Evolutionary conservation across 805 yeast species (phyloP).

Genomic region (Starmera pachycereana): DNA sequence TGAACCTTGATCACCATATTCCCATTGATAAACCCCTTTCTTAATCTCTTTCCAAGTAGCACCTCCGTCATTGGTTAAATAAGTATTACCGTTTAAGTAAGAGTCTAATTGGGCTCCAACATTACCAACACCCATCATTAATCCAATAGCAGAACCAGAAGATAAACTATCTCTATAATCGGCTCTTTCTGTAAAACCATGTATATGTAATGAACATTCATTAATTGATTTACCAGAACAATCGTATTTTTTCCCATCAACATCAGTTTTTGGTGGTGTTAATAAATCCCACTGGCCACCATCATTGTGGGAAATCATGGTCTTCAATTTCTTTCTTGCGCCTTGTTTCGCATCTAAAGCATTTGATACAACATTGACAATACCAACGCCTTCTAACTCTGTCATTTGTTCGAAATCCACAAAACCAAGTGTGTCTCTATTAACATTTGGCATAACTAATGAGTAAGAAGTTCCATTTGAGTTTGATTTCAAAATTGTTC

Average conservation of each 20-base stretch:
- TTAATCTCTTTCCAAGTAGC: constrained; percentile 72
- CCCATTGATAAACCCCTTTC: constrained; percentile 82
- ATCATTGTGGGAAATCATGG: constrained; percentile 78
- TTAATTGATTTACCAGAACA: constrained; percentile 43
- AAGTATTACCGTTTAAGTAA: constrained; percentile 51
- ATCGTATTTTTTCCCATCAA: constrained; percentile 42
- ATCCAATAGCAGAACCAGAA: constrained; percentile 82
- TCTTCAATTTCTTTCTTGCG: constrained; percentile 46
- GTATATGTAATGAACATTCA: constrained; percentile 73
- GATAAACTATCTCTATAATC: constrained; percentile 81
- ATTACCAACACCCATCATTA: constrained; percentile 87
- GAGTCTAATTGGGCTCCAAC: constrained; percentile 57
- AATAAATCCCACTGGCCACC: constrained; percentile 80
- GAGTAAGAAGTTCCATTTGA: constrained; percentile 86
- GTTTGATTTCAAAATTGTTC: constrained; percentile 78
- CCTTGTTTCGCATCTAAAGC: constrained; percentile 33
- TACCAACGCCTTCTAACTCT: constrained; percentile 74
- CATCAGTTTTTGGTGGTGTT: constrained; percentile 58
- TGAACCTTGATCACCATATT: constrained; percentile 92
- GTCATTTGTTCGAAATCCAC: constrained; percentile 85
- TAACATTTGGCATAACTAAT: constrained; percentile 55
- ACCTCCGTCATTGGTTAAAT: constrained; percentile 85
- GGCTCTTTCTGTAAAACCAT: constrained; percentile 80
- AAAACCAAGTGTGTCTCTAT: constrained; percentile 61
- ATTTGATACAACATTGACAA: constrained; percentile 62